Evolutionary conservation across 1,284 basidiomycete species (phyloP), one percentile per base, ranked within the genome.

Genomic region (Marasmius fiardii): DNA sequence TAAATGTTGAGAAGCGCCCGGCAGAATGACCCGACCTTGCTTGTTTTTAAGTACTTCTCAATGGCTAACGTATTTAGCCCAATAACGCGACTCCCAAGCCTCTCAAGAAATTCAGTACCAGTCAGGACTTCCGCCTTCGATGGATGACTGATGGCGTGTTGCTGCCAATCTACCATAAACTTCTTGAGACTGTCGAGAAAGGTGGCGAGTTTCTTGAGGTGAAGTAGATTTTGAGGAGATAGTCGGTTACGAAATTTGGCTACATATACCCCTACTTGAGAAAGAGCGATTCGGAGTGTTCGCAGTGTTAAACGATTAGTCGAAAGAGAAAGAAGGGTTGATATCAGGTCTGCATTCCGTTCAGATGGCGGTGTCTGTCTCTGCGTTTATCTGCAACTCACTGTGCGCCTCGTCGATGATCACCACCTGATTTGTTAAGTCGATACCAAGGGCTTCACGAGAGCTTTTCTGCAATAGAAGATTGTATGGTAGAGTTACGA

Each of bases 331-430:
- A 99, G 81, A 1, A 98, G 76, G 0, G 94, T 95, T 20, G 95
- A 85, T 60, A 93, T 93, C 44, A 95, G 70, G 67, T 95, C 92
- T 93, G 58, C 11, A 20, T 12, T 12, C n/a, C 12, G n/a, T 18
- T 3, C 45, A 35, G 28, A 51, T 8, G 24, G 11, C 24, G 1
- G 4, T 28, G 28, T 2, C 18, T 51, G 12, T 20, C 47, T 4
- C n/a, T 3, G 14, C n/a, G 21, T 10, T 12, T 16, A 39, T 16
- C 20, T 35, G 34, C 20, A 18, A 75, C 90, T 60, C 63, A 93
- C 92, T 99, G 71, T 99, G 96, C 0, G 95, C 97, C 74, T 99
- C 96, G 68, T 99, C 96, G 55, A 99, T 86, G 43, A 99, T 80
- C 11, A 99, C 83, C 14, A 98, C 78, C 64, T 96, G 92, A 65